Conservation (phyloP, 352 stramenopile genomes). For the Pythium sukuiense region DNA sequence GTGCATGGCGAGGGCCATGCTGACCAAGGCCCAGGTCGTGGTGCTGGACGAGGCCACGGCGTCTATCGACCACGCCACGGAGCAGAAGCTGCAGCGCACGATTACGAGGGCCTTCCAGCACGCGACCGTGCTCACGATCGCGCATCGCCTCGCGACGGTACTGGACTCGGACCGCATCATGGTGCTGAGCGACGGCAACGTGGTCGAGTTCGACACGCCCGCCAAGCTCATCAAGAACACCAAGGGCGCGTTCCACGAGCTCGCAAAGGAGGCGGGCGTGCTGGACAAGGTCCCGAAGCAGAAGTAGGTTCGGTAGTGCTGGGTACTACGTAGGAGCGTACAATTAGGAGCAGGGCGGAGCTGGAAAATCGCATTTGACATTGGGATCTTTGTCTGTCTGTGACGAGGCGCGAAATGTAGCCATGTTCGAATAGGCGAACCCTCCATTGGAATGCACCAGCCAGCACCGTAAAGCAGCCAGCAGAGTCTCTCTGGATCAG, state of each 20-base stretch:
- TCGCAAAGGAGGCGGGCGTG: constrained; percentile 36
- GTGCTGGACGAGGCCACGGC: constrained; percentile 94
- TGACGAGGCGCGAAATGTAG: no score
- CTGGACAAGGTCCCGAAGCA: no score
- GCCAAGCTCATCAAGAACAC: constrained; percentile 16
- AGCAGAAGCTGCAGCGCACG: constrained; percentile 59
- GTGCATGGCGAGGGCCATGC: constrained; percentile 88
- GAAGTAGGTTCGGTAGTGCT: no score
- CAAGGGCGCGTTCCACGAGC: constrained; percentile 30
- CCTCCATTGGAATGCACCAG: no score
- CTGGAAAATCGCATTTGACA: no score
- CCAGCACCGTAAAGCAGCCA: no score
- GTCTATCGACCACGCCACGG: constrained; percentile 53
- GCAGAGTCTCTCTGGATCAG: no score
- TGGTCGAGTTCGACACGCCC: constrained; percentile 86
- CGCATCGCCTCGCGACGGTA: constrained; percentile 91
- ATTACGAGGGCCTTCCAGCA: constrained; percentile 85
- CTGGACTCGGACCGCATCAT: constrained; percentile 87
- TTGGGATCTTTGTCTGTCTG: no score
- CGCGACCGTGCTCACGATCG: constrained; percentile 92
- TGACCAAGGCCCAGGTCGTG: constrained; percentile 91
- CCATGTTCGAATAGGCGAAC: no score
- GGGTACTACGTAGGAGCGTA: no score
- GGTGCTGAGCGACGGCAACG: constrained; percentile 81
- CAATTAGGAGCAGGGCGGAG: no score